Conservation (phyloP, 208 protist species). For the Wallacemonas sp. region DNA sequence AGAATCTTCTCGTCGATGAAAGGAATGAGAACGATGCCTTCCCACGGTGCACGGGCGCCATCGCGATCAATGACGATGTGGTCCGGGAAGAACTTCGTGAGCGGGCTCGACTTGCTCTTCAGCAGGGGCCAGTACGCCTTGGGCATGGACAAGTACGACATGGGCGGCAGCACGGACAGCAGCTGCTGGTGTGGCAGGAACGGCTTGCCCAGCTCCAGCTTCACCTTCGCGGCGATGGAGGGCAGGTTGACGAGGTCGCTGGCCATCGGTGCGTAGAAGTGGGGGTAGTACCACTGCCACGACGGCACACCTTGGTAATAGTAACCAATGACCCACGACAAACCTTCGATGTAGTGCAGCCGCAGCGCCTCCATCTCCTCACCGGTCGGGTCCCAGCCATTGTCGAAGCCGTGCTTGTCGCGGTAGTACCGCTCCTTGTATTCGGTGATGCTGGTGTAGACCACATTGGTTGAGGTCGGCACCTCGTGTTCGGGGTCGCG, state of each 20-base stretch:
- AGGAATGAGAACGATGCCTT: conserved; percentile 91
- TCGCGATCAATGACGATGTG: conserved; percentile 89
- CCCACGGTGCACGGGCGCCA: conserved; percentile 82
- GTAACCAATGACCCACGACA: conserved; percentile 88
- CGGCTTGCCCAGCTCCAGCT: conserved; percentile 73
- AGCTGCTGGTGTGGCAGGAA: conserved; percentile 96
- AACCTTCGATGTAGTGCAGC: conserved; percentile 85
- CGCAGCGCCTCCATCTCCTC: conserved; percentile 63
- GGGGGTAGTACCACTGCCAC: conserved; percentile 93
- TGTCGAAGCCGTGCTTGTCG: conserved; percentile 82
- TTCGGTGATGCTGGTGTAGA: conserved; percentile 55
- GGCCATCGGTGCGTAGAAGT: conserved; percentile 92
- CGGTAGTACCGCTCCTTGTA: conserved; percentile 88
- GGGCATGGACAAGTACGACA: conserved; percentile 89
- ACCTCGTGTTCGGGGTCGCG: conserved; percentile 69
- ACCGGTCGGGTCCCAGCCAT: conserved; percentile 64
- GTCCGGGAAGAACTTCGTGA: conserved; percentile 83
- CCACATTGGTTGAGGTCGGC: conserved; percentile 16
- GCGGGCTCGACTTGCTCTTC: conserved; percentile 53
- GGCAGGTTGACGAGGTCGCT: conserved; percentile 86
- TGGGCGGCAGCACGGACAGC: conserved; percentile 96
- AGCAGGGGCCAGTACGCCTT: conserved; percentile 88
- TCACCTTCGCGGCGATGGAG: conserved; percentile 42
- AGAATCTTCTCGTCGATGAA: conserved; percentile 88
- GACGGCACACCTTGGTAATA: conserved; percentile 88